phyloP scores from a whole-genome alignment of 306 rosid species.

The Trifolium pratense region DNA sequence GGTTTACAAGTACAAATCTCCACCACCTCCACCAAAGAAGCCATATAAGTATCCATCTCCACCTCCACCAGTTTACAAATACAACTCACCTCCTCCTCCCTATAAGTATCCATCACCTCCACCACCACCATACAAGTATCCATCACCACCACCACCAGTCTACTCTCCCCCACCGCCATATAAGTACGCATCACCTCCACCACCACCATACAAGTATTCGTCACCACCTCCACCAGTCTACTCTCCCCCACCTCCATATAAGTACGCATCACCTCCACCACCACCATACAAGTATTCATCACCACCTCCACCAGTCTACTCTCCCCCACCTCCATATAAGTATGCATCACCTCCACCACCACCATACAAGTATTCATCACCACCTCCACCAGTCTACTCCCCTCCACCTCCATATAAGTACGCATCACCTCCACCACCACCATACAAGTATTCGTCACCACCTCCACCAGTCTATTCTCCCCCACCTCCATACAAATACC shows the following conservation, averaged over 20 bases:
- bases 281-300: background rate
- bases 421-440: constrained; percentile 2
- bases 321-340: background rate
- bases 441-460: background rate
- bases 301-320: background rate
- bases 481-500: too few relatives aligned
- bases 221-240: constrained; percentile 4
- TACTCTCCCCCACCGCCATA: constrained; percentile 36
- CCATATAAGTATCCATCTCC: background rate
- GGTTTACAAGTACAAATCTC: background rate
- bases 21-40: constrained; percentile 14
- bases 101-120: constrained; percentile 36
- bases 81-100: background rate
- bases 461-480: constrained; percentile 35
- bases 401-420: background rate
- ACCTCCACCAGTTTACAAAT: background rate
- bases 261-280: background rate
- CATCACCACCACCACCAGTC: background rate
- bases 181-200: constrained; percentile 19
- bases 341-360: constrained; percentile 10
- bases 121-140: constrained; percentile 31
- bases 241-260: background rate
- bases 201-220: background rate
- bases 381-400: background rate
- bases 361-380: background rate